Percentiles rank a stretch among this genome's conserved stretches.
Evolutionary conservation across 2,329 filamentous ascomycete species (phyloP).

Genomic region (Trichoderma guizhouense): DNA sequence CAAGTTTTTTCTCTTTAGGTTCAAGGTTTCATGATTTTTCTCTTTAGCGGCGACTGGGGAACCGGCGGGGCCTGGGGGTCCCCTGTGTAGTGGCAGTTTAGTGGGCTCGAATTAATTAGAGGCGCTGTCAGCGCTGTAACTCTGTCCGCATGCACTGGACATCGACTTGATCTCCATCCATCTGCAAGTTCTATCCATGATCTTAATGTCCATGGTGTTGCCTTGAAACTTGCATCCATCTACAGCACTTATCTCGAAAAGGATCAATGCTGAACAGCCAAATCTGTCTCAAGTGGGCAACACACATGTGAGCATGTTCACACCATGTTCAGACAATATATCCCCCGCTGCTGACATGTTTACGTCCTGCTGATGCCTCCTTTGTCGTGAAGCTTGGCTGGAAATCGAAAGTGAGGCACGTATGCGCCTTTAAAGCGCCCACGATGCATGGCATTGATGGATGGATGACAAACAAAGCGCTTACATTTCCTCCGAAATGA

Average conservation of each 20-base stretch:
- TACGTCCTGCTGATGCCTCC: background rate
- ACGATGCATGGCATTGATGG: background rate
- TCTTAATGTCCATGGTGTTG: background rate
- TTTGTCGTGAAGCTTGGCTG: background rate
- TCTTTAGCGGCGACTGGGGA: background rate
- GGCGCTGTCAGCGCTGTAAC: background rate
- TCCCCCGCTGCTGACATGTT: background rate
- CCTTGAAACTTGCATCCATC: background rate
- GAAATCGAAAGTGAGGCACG: background rate
- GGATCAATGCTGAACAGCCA: background rate
- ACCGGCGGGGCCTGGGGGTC: background rate
- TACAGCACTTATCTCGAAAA: background rate
- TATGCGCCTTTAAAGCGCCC: background rate
- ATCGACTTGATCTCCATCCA: background rate
- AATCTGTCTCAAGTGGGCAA: background rate
- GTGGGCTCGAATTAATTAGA: background rate
- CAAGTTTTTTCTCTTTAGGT: background rate
- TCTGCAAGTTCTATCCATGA: background rate
- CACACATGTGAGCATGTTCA: background rate
- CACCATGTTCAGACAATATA: background rate
- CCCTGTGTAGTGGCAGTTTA: background rate
- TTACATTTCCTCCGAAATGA: background rate
- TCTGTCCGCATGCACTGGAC: background rate
- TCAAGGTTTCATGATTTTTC: background rate
- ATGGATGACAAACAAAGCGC: background rate